These are phyloP conservation scores for Lichtheimia hyalospora DNA, from an alignment of 371 early-diverging fungal genomes.

Conservation along the genomic window DNA sequence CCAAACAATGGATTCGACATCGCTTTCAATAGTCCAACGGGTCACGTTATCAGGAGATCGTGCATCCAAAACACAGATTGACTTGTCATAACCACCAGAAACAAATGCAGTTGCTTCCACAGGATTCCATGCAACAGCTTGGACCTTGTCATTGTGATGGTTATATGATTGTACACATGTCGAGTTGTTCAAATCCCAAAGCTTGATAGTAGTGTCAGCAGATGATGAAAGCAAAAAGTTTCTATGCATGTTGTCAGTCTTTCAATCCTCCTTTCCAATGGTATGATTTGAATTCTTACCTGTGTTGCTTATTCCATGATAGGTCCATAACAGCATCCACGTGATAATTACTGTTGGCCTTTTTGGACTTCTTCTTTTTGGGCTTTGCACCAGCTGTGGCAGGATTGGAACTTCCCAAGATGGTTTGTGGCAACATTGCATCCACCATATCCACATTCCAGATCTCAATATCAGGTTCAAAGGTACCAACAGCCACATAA, in stretches of 20 bases:
- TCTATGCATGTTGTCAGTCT: conserved; percentile 17
- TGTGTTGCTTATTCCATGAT: conserved; percentile 87
- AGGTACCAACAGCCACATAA: conserved; percentile 93
- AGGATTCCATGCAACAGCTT: conserved; percentile 90
- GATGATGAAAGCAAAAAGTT: conserved; percentile 91
- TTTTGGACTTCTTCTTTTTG: conserved; percentile 60
- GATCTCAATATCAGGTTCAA: conserved; percentile 96
- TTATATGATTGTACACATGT: conserved; percentile 73
- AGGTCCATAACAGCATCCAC: conserved; percentile 92
- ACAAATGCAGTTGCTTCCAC: conserved; percentile 82
- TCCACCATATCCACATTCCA: conserved; percentile 96
- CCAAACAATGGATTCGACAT: conserved; percentile 92
- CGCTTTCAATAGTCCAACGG: conserved; percentile 70
- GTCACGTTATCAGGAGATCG: conserved; percentile 71
- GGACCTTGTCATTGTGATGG: conserved; percentile 89
- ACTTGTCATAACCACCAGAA: conserved; percentile 89
- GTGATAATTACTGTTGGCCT: conserved; percentile 76
- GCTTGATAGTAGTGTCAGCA: conserved; percentile 94
- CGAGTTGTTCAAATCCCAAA: conserved; percentile 87
- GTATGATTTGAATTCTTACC: conserved; percentile 28
- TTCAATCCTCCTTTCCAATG: background rate
- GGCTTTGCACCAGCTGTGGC: conserved; percentile 38
- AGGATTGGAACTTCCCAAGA: conserved; percentile 66
- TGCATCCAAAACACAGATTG: conserved; percentile 85
- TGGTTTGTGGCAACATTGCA: conserved; percentile 85